Base-by-base conservation (phyloP, 2,329 filamentous ascomycete genomes). In the Kalmusia sp. region DNA sequence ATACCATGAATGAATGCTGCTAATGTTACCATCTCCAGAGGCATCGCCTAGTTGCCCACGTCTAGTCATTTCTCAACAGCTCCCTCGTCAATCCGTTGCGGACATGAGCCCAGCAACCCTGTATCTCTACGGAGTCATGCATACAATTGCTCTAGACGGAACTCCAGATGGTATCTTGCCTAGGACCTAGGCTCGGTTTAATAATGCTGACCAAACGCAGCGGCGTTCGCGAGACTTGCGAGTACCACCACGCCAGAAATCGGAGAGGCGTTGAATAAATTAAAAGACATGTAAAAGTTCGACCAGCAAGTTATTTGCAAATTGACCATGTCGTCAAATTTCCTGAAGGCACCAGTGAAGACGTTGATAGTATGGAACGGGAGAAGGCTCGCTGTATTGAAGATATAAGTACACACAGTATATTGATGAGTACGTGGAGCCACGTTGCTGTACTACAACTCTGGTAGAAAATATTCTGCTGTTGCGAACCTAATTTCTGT, bases 101-200 rank as follows among this genome's bases (percentile, higher is more conserved):
- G 52, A 56, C 21, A 49, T 46, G 25, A 59, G 56, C 41, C 44
- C 30, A 30, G 56, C 53, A 38, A 59, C 56, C 38, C 22, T 59
- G 33, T 59, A 56, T 41, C 53, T 56, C 34, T 59, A 51, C 28
- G 53, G 53, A 6, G 31, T 51, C 15, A 54, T 54, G 39, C 50
- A 59, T 54, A 56, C 47, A 49, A 59, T 59, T 25, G 56, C 56
- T 46, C 35, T 56, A 17, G 46, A 59, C 38, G 50, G 53, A 41
- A 59, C 56, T 51, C 30, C 41, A 54, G 56, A 59, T 56, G 51
- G 53, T 59, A 56, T 41, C 43, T 45, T 30, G 28, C 34, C 44
- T 14, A 39, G 35, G 22, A 27, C 45, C 34, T 39, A 21, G 7
- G 6, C 14, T 31, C 33, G 31, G 9, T 49, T 46, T 6, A 15